Evolutionary conservation across 2,329 filamentous ascomycete genomes (phyloP).

Genomic region (Pseudofabraea citricarpa): DNA sequence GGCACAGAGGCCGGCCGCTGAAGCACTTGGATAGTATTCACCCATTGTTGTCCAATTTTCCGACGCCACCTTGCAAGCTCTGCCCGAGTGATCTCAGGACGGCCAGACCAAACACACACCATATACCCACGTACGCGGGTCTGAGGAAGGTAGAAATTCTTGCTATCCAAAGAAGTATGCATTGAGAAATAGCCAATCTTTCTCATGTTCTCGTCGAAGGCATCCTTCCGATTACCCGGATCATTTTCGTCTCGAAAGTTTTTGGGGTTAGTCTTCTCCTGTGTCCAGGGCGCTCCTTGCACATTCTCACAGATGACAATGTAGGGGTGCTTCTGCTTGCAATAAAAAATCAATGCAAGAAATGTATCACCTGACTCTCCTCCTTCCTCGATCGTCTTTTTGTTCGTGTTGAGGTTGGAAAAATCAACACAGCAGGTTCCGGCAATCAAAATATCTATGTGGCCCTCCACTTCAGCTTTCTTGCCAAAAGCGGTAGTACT

Average conservation of each 20-base stretch:
- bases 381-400: constrained; percentile 44
- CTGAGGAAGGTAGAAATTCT: constrained; percentile 70
- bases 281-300: constrained; percentile 50
- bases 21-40: constrained; percentile 6
- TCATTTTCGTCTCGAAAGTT: background rate
- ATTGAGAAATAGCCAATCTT: constrained; percentile 49
- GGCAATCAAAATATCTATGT: constrained; percentile 62
- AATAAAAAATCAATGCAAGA: constrained; percentile 54
- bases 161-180: constrained; percentile 55
- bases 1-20: constrained; percentile 56
- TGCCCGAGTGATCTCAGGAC: background rate
- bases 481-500: constrained; percentile 66
- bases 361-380: constrained; percentile 67
- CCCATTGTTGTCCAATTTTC: constrained; percentile 6
- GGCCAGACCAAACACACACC: constrained; percentile 43
- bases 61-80: background rate
- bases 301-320: constrained; percentile 74
- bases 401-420: constrained; percentile 56
- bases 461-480: constrained; percentile 46
- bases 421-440: constrained; percentile 76
- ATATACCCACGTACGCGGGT: constrained; percentile 58
- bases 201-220: constrained; percentile 14
- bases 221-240: background rate
- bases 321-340: constrained; percentile 47
- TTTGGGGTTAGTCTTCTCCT: constrained; percentile 21